These are phyloP conservation scores for Aspergillus intermedius DNA, from an alignment of 2,329 filamentous ascomycete species.

Conservation along the genomic window DNA sequence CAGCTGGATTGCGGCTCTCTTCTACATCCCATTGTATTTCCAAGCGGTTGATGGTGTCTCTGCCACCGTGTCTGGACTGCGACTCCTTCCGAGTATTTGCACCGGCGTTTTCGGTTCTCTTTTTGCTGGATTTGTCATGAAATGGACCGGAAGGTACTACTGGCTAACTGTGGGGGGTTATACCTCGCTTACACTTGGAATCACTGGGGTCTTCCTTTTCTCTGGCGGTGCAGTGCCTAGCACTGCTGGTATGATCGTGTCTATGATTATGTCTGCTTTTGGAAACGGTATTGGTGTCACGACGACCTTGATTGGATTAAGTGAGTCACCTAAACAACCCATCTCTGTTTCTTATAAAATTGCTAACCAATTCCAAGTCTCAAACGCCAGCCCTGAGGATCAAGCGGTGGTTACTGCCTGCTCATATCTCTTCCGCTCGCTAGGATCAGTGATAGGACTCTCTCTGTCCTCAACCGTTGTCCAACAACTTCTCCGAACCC, in stretches of 20 bases:
- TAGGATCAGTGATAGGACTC: slow-evolving; percentile 61
- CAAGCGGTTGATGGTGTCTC: slow-evolving; percentile 62
- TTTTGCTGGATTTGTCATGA: slow-evolving; percentile 60
- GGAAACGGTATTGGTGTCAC: slow-evolving; percentile 59
- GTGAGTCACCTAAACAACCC: slow-evolving; percentile 27
- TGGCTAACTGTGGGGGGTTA: slow-evolving; percentile 58
- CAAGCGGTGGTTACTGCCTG: slow-evolving; percentile 71
- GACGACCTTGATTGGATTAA: slow-evolving; percentile 62
- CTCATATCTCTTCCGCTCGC: slow-evolving; percentile 71
- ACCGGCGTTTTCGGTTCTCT: slow-evolving; percentile 59
- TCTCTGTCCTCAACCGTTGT: slow-evolving; percentile 65
- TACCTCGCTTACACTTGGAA: slow-evolving; percentile 46
- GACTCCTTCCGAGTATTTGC: slow-evolving; percentile 61
- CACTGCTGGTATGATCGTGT: slow-evolving; percentile 49
- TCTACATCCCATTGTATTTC: slow-evolving; percentile 72
- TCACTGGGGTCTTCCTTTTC: slow-evolving; percentile 52
- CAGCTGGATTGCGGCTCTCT: slow-evolving; percentile 55
- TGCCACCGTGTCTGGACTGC: slow-evolving; percentile 58
- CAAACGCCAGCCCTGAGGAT: slow-evolving; percentile 60
- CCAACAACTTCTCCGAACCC: slow-evolving; percentile 59
- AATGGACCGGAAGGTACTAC: slow-evolving; percentile 64
- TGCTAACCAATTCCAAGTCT: slow-evolving; percentile 41
- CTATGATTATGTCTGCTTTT: slow-evolving; percentile 50
- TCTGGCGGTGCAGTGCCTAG: slow-evolving; percentile 49
- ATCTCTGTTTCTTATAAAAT: background rate